A percentile compares a stretch with the other conserved stretches of the same genome.
Evolutionary conservation across 2,329 filamentous ascomycete species (phyloP).

Genomic region (Trichoderma sp.): DNA sequence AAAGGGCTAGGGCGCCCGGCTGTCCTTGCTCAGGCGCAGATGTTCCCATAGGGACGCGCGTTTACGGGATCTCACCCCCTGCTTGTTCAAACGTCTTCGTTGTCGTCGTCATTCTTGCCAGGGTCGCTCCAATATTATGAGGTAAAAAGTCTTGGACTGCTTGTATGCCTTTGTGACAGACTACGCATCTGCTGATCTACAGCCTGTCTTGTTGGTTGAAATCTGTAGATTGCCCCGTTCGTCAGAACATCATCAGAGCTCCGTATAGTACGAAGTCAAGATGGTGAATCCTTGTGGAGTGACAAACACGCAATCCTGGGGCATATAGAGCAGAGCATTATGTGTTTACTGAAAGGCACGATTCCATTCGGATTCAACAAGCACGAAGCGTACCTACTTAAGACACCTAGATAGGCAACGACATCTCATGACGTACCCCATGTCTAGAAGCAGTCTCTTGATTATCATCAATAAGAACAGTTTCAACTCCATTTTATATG

Average conservation of each 20-base stretch:
- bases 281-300: too few species aligned
- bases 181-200: too few species aligned
- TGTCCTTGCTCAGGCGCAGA: slow-evolving; percentile 3
- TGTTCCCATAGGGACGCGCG: slow-evolving; percentile 23
- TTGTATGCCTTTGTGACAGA: neutral
- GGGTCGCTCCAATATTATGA: neutral
- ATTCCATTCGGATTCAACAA: too few species aligned
- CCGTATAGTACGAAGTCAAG: too few species aligned
- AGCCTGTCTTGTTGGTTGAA: too few species aligned
- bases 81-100: neutral
- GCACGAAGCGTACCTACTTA: too few species aligned
- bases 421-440: neutral
- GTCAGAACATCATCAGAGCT: too few species aligned
- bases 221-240: too few species aligned
- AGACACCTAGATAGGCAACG: too few species aligned
- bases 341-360: neutral
- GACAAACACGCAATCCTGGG: too few species aligned
- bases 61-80: slow-evolving; percentile 22
- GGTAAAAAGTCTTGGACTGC: neutral
- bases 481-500: slow-evolving; percentile 23
- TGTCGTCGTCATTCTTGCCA: slow-evolving; percentile 12
- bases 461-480: neutral
- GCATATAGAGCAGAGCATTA: neutral
- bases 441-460: neutral
- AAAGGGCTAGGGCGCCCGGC: slow-evolving; percentile 10